Conservation (phyloP, 257 asterid species). For the Solanum bukasovii region DNA sequence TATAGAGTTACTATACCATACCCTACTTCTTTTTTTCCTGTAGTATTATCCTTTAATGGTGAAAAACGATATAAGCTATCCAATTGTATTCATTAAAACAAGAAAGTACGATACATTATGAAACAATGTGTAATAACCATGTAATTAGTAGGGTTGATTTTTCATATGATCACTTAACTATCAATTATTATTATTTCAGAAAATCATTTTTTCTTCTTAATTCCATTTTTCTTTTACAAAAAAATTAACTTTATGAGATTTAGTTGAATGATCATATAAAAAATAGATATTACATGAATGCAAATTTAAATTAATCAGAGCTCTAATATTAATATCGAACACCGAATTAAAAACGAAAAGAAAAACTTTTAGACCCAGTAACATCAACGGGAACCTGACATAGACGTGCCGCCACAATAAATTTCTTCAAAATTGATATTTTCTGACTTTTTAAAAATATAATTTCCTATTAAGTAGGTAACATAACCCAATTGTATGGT, state of each 20-base stretch:
- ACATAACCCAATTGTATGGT: neutral
- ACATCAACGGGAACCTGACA: neutral
- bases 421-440: neutral
- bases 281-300: neutral
- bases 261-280: neutral
- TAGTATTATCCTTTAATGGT: no score
- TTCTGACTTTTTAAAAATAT: neutral
- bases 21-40: no score
- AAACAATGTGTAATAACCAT: neutral
- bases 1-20: no score
- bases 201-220: no score
- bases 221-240: no score
- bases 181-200: neutral
- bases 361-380: neutral
- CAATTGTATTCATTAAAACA: neutral
- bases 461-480: neutral
- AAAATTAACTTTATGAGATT: no score
- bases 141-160: neutral
- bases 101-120: neutral
- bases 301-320: neutral
- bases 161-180: no score
- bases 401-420: neutral
- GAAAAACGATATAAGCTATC: no score
- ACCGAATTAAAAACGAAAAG: neutral
- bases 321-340: neutral